Conservation (phyloP, 345 rosid genomes). For the Corchorus olitorius region DNA sequence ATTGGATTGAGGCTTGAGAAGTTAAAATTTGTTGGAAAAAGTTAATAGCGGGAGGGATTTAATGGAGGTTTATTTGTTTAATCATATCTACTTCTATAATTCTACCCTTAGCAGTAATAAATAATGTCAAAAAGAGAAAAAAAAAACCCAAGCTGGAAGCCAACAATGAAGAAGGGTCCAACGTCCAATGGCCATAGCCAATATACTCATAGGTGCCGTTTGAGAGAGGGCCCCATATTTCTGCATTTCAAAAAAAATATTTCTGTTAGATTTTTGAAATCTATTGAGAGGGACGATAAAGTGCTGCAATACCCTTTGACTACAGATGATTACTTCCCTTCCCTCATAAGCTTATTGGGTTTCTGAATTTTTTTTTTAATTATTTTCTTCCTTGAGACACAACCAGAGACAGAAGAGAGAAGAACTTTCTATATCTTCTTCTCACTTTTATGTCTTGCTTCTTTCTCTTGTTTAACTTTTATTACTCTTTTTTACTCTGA, state of each 20-base stretch:
- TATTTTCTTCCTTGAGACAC: conserved; percentile 20
- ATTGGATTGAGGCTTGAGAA: too few relatives aligned
- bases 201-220: conserved; percentile 27
- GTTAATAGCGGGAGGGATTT: too few relatives aligned
- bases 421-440: conserved; percentile 6
- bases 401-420: too few relatives aligned
- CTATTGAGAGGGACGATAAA: conserved; percentile 55
- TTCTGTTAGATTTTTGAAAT: conserved; percentile 53
- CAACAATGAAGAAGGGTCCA: neutral
- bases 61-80: neutral
- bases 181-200: too few relatives aligned
- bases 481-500: conserved; percentile 28
- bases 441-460: conserved; percentile 19
- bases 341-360: conserved; percentile 20
- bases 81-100: neutral
- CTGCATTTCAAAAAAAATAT: conserved; percentile 41
- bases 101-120: neutral
- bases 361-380: neutral
- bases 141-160: conserved; percentile 12
- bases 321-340: conserved; percentile 25
- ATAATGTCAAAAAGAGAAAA: too few relatives aligned
- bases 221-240: conserved; percentile 37
- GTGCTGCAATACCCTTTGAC: conserved; percentile 43
- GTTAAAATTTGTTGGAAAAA: too few relatives aligned
- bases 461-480: conserved; percentile 28